Evolutionary conservation across 192 early-diverging fungal species (phyloP), one percentile per base, ranked within the genome.

Genomic region (Globomyces pollinis-pini): DNA sequence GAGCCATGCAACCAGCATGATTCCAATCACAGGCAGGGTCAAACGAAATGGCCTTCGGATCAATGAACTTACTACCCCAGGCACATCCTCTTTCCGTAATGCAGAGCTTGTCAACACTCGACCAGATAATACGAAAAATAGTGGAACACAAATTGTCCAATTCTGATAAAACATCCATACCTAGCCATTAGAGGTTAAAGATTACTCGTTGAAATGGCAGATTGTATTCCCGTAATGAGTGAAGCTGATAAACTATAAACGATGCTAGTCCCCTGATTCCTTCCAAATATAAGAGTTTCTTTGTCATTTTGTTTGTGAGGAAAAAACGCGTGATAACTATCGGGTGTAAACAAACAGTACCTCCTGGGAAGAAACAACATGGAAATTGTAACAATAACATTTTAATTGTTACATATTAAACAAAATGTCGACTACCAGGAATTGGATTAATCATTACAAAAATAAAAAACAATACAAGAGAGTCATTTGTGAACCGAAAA

Each of bases 251-350:
- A 6, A 57, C 55, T 11, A 57, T 57, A 2, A 57, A 12, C 13
- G 55, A 33, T 23, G 38, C 38, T 15, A 57, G 1, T 1, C 55
- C 55, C 28, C 55, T 39, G 31, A 57, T 39, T 2, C 29, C 55
- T 39, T 57, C 55, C 13, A 57, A 24, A 20, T 57, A 57, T 29
- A 39, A 24, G 3, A 57, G 38, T 21, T 57, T 57, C 7, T 24
- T n/a, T n/a, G n/a, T 24, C 44, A 47, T 47, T 36, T n/a, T n/a
- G n/a, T n/a, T n/a, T n/a, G n/a, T n/a, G n/a, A n/a, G n/a, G n/a
- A n/a, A n/a, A n/a, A n/a, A n/a, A n/a, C n/a, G n/a, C n/a, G n/a
- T n/a, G n/a, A n/a, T n/a, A n/a, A n/a, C n/a, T n/a, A n/a, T n/a
- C n/a, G n/a, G n/a, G n/a, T n/a, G n/a, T n/a, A n/a, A n/a, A n/a